A percentile compares a stretch with the other conserved stretches of the same genome.
These are phyloP conservation scores for Chrysoporthe cubensis DNA, from an alignment of 2,329 filamentous ascomycete species.

Conservation along the genomic window DNA sequence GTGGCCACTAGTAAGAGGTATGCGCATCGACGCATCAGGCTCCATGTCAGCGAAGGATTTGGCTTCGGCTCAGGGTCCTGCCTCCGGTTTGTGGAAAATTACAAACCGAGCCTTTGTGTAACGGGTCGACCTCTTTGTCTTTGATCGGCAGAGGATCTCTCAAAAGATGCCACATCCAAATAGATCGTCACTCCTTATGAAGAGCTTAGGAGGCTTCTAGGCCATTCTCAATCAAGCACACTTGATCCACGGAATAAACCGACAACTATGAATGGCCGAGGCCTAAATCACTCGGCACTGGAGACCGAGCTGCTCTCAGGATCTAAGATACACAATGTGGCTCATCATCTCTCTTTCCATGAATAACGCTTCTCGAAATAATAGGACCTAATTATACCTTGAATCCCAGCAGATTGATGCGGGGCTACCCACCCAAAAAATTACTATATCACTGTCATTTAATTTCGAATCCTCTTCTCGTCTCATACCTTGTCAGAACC, in stretches of 20 bases:
- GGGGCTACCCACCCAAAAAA: neutral
- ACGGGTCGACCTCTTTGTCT: neutral
- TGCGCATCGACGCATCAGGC: neutral
- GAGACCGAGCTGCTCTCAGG: neutral
- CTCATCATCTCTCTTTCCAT: neutral
- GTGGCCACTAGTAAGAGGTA: neutral
- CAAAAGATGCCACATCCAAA: neutral
- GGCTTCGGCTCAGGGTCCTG: neutral
- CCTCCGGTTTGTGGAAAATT: conserved; percentile 17
- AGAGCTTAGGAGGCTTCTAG: neutral
- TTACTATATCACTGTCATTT: neutral
- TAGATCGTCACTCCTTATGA: neutral
- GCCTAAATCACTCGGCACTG: neutral
- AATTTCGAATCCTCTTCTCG: neutral
- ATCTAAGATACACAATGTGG: neutral
- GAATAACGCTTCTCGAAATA: neutral
- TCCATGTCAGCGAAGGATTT: neutral
- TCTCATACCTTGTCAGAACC: too few species aligned
- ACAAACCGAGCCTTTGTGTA: neutral
- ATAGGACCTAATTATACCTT: neutral
- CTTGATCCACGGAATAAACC: neutral
- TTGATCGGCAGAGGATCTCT: too few species aligned
- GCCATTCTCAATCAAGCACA: neutral
- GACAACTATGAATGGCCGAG: neutral
- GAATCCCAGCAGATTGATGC: neutral